Evolutionary conservation across 2,329 filamentous ascomycete genomes (phyloP), one percentile per base, ranked within the genome.

Genomic region (Aspergillus proliferans): DNA sequence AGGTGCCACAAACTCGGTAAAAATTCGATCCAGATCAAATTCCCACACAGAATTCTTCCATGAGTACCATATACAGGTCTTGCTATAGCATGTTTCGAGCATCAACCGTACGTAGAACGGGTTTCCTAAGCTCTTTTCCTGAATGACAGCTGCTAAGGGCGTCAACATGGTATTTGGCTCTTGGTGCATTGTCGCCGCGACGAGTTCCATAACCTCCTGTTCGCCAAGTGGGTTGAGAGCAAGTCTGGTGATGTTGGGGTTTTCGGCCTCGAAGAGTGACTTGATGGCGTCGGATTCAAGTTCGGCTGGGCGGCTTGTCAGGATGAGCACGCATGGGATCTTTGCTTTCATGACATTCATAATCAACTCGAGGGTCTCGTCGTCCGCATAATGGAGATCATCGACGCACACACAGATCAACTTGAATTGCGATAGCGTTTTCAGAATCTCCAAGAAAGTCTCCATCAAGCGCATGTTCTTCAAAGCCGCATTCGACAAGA

Each of bases 51-150:
- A 87, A 55, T 86, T 82, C 58, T 83, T 84, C 77, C 93, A 95
- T 53, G 90, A 89, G 67, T 95, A 96, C 81, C 85, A 95, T 45
- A 96, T 86, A 65, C 88, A 95, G 57, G 85, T 85, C 63, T 88
- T 93, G 38, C 88, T 83, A 65, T 95, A 85, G 64, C 88, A 94
- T 3, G 86, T 85, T 61, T 88, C 88, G 4, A 96, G 79, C 80
- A 96, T 94, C 69, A 95, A 88, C 48, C 88, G 80, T 66, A 95
- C 87, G 61, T 93, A 94, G 61, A 95, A 96, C 0, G 90, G 86
- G 53, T 95, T 95, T 1, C 91, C 91, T 22, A 81, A 81, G 7
- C 88, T 92, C 71, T 93, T 94, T 60, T 92, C 90, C 65, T 94
- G 87, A 5, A 96, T 83, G 8, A 95, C 87, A 6, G 90, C 81